phyloP scores from a whole-genome alignment of 352 stramenopile genomes.

The Phytophthora macrochlamydospora region DNA sequence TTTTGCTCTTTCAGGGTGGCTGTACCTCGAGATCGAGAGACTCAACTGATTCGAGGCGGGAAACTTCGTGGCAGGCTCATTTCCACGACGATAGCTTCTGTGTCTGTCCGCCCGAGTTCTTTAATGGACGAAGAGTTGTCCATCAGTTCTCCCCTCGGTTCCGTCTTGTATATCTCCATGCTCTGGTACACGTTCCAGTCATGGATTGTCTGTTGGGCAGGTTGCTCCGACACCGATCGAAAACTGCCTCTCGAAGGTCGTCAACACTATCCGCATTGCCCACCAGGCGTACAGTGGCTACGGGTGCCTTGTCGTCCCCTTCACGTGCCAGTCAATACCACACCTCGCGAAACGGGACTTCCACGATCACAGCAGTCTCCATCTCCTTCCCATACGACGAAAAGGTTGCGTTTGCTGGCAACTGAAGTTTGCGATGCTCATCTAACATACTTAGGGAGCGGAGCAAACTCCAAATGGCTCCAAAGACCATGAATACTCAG shows the following conservation, averaged over 20 bases:
- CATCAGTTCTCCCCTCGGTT: neutral
- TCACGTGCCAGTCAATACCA: neutral
- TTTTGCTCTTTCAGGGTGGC: too few relatives aligned
- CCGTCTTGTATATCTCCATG: neutral
- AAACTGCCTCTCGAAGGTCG: neutral
- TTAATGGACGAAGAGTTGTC: neutral
- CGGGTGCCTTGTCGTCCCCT: neutral
- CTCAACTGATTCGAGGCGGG: neutral
- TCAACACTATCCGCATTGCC: neutral
- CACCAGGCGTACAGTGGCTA: neutral
- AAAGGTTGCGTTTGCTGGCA: too few relatives aligned
- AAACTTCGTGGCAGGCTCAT: conserved; percentile 1
- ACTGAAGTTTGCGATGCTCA: too few relatives aligned
- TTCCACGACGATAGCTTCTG: neutral
- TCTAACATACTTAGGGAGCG: too few relatives aligned
- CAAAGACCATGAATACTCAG: neutral
- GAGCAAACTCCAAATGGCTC: too few relatives aligned
- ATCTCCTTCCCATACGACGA: too few relatives aligned
- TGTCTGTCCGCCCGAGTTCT: neutral
- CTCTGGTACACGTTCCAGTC: neutral
- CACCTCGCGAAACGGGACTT: neutral
- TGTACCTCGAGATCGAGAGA: too few relatives aligned
- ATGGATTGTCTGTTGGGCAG: neutral
- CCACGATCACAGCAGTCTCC: neutral
- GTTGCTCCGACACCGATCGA: neutral